A percentile compares a stretch with the other conserved stretches of the same genome.
Conservation (phyloP, 768 basidiomycete species). For the Suillus ampliporus region DNA sequence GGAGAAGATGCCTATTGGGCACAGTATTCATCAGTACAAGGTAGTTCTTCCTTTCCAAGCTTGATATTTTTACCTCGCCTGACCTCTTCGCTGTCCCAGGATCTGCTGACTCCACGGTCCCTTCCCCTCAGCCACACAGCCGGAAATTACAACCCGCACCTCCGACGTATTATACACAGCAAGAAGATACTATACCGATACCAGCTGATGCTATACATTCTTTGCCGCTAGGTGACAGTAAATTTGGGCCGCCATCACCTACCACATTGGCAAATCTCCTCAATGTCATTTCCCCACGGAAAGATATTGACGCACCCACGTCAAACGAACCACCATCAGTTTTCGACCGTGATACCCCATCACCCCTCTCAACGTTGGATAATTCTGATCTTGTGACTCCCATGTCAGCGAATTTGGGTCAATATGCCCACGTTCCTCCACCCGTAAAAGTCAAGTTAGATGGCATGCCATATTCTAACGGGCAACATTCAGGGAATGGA, state of each 20-base stretch:
- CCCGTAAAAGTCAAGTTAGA: conserved; percentile 21
- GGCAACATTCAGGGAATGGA: conserved; percentile 1
- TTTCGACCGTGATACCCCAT: conserved; percentile 17
- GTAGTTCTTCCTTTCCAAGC: conserved; percentile 40
- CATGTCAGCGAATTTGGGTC: conserved; percentile 16
- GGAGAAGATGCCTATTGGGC: conserved; percentile 78
- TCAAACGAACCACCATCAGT: conserved; percentile 16
- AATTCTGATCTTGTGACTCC: conserved; percentile 35
- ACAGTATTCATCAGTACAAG: conserved; percentile 71
- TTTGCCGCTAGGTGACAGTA: conserved; percentile 14
- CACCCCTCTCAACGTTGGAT: conserved; percentile 20
- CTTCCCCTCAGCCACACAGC: conserved; percentile 48
- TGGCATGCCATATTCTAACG: conserved; percentile 15
- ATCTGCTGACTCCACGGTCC: conserved; percentile 73
- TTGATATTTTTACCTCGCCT: conserved; percentile 12
- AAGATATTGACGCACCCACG: conserved; percentile 19
- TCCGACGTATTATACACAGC: conserved; percentile 15
- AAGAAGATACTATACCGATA: conserved; percentile 16
- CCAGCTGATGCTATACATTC: conserved; percentile 26
- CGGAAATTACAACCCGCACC: conserved; percentile 30
- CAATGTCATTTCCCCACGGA: conserved; percentile 29
- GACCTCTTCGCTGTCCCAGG: conserved; percentile 44
- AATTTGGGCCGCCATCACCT: conserved; percentile 32
- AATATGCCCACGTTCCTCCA: conserved; percentile 21
- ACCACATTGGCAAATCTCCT: conserved; percentile 32